Base-by-base conservation (phyloP, 129 eudicot species). In the Ambrosia artemisiifolia region DNA sequence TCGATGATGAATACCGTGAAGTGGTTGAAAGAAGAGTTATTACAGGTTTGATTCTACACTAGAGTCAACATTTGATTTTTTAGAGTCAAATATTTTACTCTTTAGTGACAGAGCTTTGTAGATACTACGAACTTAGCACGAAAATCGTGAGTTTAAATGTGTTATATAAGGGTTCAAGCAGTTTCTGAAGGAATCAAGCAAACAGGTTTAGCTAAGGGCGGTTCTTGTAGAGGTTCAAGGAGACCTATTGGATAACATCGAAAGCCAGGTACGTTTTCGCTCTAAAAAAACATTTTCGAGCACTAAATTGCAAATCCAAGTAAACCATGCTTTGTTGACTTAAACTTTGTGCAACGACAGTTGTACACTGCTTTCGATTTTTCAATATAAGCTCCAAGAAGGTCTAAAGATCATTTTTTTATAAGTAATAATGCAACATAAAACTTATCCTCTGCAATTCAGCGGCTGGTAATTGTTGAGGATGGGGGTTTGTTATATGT, bases 1-100 rank as follows among this genome's bases (percentile, higher is more conserved):
- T 94, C 13, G 97, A 94, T 57, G 89, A 94, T 43, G 99, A 94
- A 81, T 94, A 94, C 57, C 97, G 97, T 24, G 99, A 94, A 82
- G 97, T 90, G 9, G 99, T 94, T 20, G 99, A 94, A 85, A 83
- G 99, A 72, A 82, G 99, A 73, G 99, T 94, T 42, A 80, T 88
- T 42, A 94, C 97, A 87, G 98, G 98, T 94, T 53, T 40, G 64
- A 3, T 73, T 75, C 30, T 76, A 66, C 54, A 3, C n/a, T 53
- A 8, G 12, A 38, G 53, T 70, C 40, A 11, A 55, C 66, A 20
- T 54, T 70, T 38, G 28, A 70, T 19, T 0, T 11, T 5, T 7
- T 28, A n/a, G 30, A 30, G 50, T 75, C 73, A 55, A 75, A 54
- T 44, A 40, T 50, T 74, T 74, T 44, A 74, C 56, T 64, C 33